phyloP scores from a whole-genome alignment of 2,329 filamentous ascomycete genomes.

The Apiospora pterosperma region DNA sequence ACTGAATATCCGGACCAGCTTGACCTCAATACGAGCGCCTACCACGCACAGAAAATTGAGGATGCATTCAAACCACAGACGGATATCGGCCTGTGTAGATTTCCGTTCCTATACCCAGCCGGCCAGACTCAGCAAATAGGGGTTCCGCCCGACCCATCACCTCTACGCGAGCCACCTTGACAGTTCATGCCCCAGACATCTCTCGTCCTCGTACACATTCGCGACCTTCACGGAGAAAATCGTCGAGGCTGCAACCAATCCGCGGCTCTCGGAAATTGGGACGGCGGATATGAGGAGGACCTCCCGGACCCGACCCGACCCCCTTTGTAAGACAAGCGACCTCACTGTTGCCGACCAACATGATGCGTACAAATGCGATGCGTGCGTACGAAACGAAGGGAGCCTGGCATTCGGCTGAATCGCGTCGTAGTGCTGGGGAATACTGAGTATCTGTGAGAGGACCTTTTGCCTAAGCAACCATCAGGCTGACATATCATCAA shows the following conservation, averaged over 20 bases:
- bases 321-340: conserved; percentile 35
- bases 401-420: background rate
- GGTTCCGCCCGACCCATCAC: conserved; percentile 58
- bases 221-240: no score
- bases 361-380: conserved; percentile 65
- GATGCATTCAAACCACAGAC: conserved; percentile 59
- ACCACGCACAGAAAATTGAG: conserved; percentile 67
- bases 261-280: conserved; percentile 37
- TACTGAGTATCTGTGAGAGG: background rate
- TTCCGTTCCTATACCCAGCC: conserved; percentile 50
- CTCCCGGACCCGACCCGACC: background rate
- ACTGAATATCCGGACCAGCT: conserved; percentile 79
- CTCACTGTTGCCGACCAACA: conserved; percentile 62
- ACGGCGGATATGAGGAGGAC: conserved; percentile 27
- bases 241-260: conserved; percentile 63
- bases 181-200: conserved; percentile 66
- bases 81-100: conserved; percentile 58
- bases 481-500: background rate
- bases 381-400: conserved; percentile 41
- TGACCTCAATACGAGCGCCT: conserved; percentile 56
- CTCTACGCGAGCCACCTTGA: conserved; percentile 60
- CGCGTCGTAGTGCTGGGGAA: background rate
- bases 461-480: background rate
- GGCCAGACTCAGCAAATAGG: conserved; percentile 25
- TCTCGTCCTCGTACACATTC: no score